A percentile compares a stretch with the other conserved stretches of the same genome.
These are phyloP conservation scores for Fagopyrum tataricum DNA, from an alignment of 148 eudicot genomes.

Conservation along the genomic window DNA sequence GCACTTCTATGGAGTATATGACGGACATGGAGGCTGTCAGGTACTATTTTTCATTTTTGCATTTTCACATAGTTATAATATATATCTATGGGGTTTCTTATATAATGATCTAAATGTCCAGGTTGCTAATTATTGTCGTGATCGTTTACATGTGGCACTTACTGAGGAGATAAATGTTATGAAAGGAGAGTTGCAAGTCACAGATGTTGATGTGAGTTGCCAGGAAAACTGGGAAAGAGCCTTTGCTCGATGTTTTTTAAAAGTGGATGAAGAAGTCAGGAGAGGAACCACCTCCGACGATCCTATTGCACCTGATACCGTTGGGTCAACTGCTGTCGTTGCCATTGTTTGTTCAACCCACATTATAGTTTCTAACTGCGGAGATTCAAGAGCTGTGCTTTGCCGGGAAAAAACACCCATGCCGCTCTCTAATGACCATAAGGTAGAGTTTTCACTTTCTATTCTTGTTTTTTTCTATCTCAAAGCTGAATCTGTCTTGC, in stretches of 20 bases:
- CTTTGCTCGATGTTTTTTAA: slow-evolving; percentile 36
- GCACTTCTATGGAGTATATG: slow-evolving; percentile 70
- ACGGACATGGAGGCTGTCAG: slow-evolving; percentile 78
- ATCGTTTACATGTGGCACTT: slow-evolving; percentile 45
- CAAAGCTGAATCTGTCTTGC: background rate
- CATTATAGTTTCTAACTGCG: slow-evolving; percentile 59
- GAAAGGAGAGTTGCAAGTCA: slow-evolving; percentile 10
- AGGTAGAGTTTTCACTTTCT: slow-evolving; percentile 24
- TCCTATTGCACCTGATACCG: slow-evolving; percentile 61
- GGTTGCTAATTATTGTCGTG: slow-evolving; percentile 66
- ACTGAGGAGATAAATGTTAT: slow-evolving; percentile 31
- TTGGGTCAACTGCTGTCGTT: slow-evolving; percentile 71
- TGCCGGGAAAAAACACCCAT: slow-evolving; percentile 63
- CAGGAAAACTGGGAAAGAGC: slow-evolving; percentile 38
- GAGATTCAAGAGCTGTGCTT: slow-evolving; percentile 79
- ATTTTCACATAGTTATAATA: background rate
- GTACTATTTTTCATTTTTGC: slow-evolving; percentile 14
- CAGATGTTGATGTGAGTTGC: slow-evolving; percentile 15
- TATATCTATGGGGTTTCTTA: background rate
- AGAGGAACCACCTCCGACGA: no score
- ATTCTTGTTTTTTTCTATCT: no score
- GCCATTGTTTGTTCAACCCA: slow-evolving; percentile 55
- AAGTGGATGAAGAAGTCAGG: slow-evolving; percentile 51
- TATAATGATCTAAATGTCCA: background rate
- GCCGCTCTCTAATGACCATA: slow-evolving; percentile 55